Percentiles rank a stretch among this genome's conserved stretches.
Conservation (phyloP, 495 filamentous ascomycete species). For the Jackrogersella minutella region DNA sequence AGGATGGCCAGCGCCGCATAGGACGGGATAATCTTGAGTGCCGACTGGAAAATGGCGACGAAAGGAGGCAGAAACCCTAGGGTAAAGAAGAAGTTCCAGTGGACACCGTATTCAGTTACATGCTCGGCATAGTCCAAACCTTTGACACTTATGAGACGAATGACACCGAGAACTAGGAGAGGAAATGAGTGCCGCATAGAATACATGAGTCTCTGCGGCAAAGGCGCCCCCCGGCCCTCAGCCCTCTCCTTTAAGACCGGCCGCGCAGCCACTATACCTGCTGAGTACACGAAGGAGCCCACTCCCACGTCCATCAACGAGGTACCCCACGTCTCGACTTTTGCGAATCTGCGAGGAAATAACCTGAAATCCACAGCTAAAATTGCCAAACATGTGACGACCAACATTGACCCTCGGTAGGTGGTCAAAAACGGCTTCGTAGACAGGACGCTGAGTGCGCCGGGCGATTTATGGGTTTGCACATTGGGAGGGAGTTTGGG, state of each 20-base stretch:
- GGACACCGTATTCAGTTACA: slow-evolving; percentile 96
- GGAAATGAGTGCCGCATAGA: slow-evolving; percentile 84
- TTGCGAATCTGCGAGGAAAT: slow-evolving; percentile 94
- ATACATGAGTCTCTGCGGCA: slow-evolving; percentile 63
- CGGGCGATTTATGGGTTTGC: slow-evolving; percentile 42
- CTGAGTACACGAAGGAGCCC: slow-evolving; percentile 96
- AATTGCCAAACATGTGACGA: slow-evolving; percentile 91
- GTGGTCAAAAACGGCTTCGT: slow-evolving; percentile 90
- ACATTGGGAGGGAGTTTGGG: slow-evolving; percentile 64
- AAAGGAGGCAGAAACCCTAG: slow-evolving; percentile 88
- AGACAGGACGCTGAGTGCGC: slow-evolving; percentile 65
- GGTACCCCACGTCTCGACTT: slow-evolving; percentile 98
- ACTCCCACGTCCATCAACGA: slow-evolving; percentile 98
- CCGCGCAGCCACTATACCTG: slow-evolving; percentile 89
- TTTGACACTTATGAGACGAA: slow-evolving; percentile 89
- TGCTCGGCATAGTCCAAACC: slow-evolving; percentile 96
- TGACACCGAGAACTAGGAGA: slow-evolving; percentile 78
- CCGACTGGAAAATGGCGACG: slow-evolving; percentile 81
- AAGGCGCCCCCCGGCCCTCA: slow-evolving; percentile 53
- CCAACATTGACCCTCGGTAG: slow-evolving; percentile 90
- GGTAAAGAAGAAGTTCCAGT: slow-evolving; percentile 99
- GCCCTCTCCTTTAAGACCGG: slow-evolving; percentile 78
- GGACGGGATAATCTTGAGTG: slow-evolving; percentile 68
- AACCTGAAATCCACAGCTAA: slow-evolving; percentile 95
- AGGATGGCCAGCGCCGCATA: slow-evolving; percentile 75